phyloP scores from a whole-genome alignment of 2,329 filamentous ascomycete genomes.

The Talaromyces atroroseus region DNA sequence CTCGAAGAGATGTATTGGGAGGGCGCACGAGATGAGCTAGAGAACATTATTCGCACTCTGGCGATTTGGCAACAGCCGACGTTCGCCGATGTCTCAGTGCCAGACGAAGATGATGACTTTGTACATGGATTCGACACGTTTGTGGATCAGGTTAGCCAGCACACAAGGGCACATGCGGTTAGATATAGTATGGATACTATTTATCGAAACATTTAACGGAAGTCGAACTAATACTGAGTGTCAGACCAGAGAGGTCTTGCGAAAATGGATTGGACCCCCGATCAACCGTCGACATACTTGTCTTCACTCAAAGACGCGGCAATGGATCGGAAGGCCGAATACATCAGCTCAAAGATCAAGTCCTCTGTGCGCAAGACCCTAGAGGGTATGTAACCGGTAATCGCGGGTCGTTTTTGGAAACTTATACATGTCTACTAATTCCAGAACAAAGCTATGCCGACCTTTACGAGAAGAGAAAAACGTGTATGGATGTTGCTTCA shows the following conservation, averaged over 20 bases:
- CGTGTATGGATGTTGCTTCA: background rate
- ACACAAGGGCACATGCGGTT: constrained; percentile 24
- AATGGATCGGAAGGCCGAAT: constrained; percentile 1
- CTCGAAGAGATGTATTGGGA: constrained; percentile 35
- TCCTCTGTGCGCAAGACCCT: background rate
- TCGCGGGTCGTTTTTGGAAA: too few relatives aligned
- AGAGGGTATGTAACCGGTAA: background rate
- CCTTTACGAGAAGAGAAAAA: background rate
- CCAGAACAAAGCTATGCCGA: background rate
- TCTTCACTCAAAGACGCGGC: background rate
- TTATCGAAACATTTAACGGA: background rate
- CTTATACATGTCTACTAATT: too few relatives aligned
- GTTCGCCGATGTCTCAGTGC: constrained; percentile 13
- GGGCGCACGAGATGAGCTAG: constrained; percentile 31
- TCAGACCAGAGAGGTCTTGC: background rate
- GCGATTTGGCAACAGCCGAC: constrained; percentile 26
- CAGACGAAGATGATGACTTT: constrained; percentile 23
- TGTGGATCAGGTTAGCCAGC: constrained; percentile 30
- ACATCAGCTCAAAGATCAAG: constrained; percentile 8
- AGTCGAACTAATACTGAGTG: background rate
- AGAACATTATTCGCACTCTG: constrained; percentile 32
- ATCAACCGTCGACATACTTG: too few relatives aligned
- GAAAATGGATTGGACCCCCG: background rate
- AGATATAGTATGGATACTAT: constrained; percentile 2
- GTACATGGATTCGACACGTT: constrained; percentile 29